Conservation (phyloP, 2,329 filamentous ascomycete species). For the Monosporascus sp. region DNA sequence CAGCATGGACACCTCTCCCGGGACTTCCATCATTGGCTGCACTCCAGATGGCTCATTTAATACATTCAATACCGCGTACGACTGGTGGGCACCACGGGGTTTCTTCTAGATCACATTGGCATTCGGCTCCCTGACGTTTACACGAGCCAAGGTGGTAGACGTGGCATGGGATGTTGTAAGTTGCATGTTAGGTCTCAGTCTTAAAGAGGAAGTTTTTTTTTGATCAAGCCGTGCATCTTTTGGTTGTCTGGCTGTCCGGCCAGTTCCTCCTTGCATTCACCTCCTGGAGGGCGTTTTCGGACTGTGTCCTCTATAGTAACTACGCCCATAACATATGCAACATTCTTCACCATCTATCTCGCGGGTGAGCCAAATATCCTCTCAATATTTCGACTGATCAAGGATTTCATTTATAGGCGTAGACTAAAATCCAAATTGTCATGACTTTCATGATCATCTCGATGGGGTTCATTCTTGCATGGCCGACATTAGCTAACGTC, state of each 20-base stretch:
- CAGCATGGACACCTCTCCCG: too few species aligned
- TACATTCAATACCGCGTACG: neutral
- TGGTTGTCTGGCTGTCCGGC: neutral
- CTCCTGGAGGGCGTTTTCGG: neutral
- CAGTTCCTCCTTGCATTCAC: neutral
- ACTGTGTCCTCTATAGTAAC: neutral
- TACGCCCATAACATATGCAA: neutral
- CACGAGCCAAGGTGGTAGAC: neutral
- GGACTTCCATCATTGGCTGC: neutral
- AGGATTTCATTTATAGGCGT: neutral
- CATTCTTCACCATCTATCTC: neutral
- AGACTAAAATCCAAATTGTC: neutral
- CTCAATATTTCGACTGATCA: neutral
- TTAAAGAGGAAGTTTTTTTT: too few species aligned
- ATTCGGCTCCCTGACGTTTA: neutral
- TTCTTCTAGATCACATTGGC: neutral
- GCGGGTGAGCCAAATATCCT: neutral
- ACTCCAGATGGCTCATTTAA: neutral
- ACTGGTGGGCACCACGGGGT: neutral
- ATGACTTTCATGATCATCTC: neutral
- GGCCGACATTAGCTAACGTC: neutral
- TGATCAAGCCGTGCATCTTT: neutral
- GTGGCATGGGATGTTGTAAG: neutral
- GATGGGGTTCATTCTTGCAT: neutral
- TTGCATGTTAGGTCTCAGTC: neutral